phyloP scores from a whole-genome alignment of 78 protist genomes.

The Guillardia theta region DNA sequence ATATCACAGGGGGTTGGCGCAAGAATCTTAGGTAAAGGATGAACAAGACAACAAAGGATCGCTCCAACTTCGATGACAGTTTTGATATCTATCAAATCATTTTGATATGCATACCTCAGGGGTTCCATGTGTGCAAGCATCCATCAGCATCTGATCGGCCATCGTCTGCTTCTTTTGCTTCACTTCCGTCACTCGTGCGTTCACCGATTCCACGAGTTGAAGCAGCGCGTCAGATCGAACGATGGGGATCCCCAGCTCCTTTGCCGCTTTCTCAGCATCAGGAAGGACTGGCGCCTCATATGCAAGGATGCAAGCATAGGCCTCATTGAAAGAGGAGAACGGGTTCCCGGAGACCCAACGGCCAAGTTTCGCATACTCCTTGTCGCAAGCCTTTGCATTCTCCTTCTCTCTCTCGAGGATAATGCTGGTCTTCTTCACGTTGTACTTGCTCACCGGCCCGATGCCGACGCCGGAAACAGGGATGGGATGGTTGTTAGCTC shows the following conservation, averaged over 20 bases:
- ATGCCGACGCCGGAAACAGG: slow-evolving; percentile 84
- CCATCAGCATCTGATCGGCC: slow-evolving; percentile 30
- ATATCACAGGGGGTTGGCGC: too few species aligned
- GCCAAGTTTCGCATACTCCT: neutral
- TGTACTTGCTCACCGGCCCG: slow-evolving; percentile 93
- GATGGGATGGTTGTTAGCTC: slow-evolving; percentile 49
- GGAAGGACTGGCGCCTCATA: slow-evolving; percentile 90
- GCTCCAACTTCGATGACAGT: too few species aligned
- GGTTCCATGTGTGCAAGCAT: too few species aligned
- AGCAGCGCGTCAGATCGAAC: slow-evolving; percentile 95
- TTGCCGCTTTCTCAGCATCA: slow-evolving; percentile 68
- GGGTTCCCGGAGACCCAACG: neutral
- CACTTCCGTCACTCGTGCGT: slow-evolving; percentile 78
- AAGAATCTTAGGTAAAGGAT: too few species aligned
- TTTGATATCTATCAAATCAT: too few species aligned
- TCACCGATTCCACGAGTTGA: slow-evolving; percentile 90
- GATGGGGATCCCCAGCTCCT: slow-evolving; percentile 75
- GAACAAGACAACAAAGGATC: too few species aligned
- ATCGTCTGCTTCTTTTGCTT: slow-evolving; percentile 56
- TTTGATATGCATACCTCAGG: too few species aligned
- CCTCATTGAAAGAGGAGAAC: neutral
- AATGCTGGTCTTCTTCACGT: slow-evolving; percentile 67
- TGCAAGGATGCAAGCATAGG: slow-evolving; percentile 50
- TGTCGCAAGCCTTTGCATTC: slow-evolving; percentile 82
- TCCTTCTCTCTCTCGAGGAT: slow-evolving; percentile 84